Evolutionary conservation across 352 stramenopile genomes (phyloP), one percentile per base, ranked within the genome.

Genomic region (Globisporangium radiosum): DNA sequence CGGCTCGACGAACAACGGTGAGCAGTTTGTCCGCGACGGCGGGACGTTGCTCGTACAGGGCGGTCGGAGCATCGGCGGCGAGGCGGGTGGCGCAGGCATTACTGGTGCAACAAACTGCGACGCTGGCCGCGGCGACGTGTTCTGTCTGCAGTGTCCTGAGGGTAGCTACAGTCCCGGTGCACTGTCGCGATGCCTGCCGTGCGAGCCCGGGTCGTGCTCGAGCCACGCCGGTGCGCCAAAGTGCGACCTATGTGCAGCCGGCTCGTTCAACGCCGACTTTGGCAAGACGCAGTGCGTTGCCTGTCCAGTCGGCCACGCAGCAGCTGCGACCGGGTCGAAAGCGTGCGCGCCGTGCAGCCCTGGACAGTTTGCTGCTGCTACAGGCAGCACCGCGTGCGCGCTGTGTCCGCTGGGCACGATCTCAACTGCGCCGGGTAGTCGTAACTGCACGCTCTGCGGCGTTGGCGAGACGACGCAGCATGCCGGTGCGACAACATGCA

Each of bases 211-310:
- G 5, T 79, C 73, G 19, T 92, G 67, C 56, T 78, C 85, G 4
- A 70, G 64, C 43, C 68, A 84, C 44, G 53, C 52, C 38, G 82
- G 81, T 1, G 62, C 76, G 40, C 58, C 71, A 13, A 75, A 39
- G 2, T 94, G 85, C 52, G 60, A 70, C 47, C 65, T 70, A 48
- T 94, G 85, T 51, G 39, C 66, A 9, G 42, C 71, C 53, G 84
- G 84, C 7, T 70, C 73, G 25, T 93, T 90, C 54, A 91, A 85
- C 47, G 48, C 64, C 3, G 76, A 91, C 54, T 93, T 90, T 64
- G 83, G 84, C 5, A 73, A 88, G 56, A 81, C 72, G 40, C 64
- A 65, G 40, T 94, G 85, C 17, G 63, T 72, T 7, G n/a, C 61
- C n/a, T 94, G 85, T 52, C 79, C 72, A 5, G 44, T 75, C 33